Evolutionary conservation across 441 rosid species (phyloP), one percentile per base, ranked within the genome.

Genomic region (Gossypium gossypioides): DNA sequence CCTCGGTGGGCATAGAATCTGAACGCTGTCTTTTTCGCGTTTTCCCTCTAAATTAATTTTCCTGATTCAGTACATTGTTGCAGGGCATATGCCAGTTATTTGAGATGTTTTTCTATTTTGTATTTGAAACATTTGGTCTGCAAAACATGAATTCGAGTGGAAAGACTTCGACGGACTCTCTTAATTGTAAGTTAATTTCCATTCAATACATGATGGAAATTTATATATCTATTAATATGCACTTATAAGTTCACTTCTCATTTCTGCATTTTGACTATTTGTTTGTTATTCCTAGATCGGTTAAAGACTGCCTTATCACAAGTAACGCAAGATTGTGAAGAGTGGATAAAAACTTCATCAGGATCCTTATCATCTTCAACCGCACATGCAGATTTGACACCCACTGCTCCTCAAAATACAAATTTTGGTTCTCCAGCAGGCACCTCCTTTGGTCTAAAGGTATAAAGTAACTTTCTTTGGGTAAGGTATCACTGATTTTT

Each of bases 71-170:
- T 86, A 61, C 76, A 71, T 68, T 81, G 79, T 79, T 87, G 85
- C 92, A 96, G 99, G 99, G 99, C 52, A 91, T 96, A 77, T 90
- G 98, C 88, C 97, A 93, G 77, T 82, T 96, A 83, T 96, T 93
- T 79, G 96, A 85, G 72, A 80, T 93, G 58, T 96, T 92, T 71
- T 91, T 87, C 84, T 83, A 90, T 83, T 85, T 76, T 73, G 86
- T 93, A 59, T 90, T 74, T 82, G 91, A 96, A 85, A 83, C 87
- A 72, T 91, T 96, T 79, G 87, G 91, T 81, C 89, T 83, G 81
- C 94, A 84, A 74, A 84, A 73, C 73, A 70, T 72, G 59, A 82
- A 67, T 78, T 75, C 91, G 73, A 83, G 80, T 74, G 95, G 89
- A 79, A 95, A 85, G 85, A 79, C 83, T 74, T 75, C 76, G 44